Evolutionary conservation across 257 asterid species (phyloP).

Genomic region (Solanum chmielewskii): DNA sequence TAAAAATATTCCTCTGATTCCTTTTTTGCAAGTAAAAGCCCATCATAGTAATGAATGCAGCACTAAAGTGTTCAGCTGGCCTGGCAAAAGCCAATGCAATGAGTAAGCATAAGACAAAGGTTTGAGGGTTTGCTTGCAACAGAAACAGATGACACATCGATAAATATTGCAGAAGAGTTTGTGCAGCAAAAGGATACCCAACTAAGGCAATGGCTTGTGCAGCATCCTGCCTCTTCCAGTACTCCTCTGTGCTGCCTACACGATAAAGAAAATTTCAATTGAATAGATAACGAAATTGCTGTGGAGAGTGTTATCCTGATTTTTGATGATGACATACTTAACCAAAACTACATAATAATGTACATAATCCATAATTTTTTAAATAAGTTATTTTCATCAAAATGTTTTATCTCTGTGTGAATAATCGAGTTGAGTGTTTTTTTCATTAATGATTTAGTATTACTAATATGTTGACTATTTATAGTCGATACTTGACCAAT

Average conservation of each 20-base stretch:
- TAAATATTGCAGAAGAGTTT: neutral
- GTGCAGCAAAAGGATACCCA: constrained; percentile 10
- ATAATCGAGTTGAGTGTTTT: neutral
- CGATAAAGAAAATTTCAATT: neutral
- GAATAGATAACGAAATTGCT: neutral
- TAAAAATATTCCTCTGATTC: neutral
- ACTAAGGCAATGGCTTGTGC: constrained; percentile 34
- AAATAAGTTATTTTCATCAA: neutral
- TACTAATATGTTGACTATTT: neutral
- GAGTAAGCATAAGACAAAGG: neutral
- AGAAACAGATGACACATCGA: neutral
- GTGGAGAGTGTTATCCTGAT: neutral
- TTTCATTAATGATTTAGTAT: neutral
- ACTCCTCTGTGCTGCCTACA: constrained; percentile 34
- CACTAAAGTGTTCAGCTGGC: neutral
- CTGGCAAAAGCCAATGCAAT: neutral
- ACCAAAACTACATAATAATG: neutral
- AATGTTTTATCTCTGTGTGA: neutral
- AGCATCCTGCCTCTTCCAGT: constrained; percentile 35
- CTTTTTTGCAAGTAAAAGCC: neutral
- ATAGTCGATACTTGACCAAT: neutral
- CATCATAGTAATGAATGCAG: neutral
- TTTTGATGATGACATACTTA: neutral
- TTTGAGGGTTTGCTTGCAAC: neutral
- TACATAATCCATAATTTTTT: neutral